Evolutionary conservation across 1,139 yeast genomes (phyloP), one percentile per base, ranked within the genome.

Genomic region (Diutina catenulata): DNA sequence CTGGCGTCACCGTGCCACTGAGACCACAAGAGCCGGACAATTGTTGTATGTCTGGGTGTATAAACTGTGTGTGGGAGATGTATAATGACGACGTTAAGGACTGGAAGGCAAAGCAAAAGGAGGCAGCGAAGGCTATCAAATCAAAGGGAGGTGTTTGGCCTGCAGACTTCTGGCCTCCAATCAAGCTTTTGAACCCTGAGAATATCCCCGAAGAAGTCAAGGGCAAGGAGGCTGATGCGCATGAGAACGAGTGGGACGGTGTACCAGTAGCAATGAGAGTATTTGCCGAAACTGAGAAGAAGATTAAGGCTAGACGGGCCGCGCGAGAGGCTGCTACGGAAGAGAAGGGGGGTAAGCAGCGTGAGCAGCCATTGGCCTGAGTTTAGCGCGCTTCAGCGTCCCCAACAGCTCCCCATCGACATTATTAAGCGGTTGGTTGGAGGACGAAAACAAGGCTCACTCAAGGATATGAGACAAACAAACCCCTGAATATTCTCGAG

Each of bases 41-140:
- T 55, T 91, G 98, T 56, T 91, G 98, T 56, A 87, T 87, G 95
- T 80, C 94, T 45, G 98, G 98, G 2, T 91, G 98, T 56, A 76
- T 86, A 29, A 84, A 88, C 56, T 91, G 98, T 57, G 97, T 91
- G 2, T 91, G 97, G 97, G 96, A 88, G 49, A 61, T 83, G 41
- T 91, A 75, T 55, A 79, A 81, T 47, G 96, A 88, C 40, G 97
- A 91, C 53, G 51, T 88, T 38, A 78, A 76, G 46, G 87, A 86
- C 21, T 91, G 95, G 95, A 74, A 76, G 49, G 53, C 47, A 1
- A 60, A 67, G 48, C 64, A 94, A 25, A 57, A 58, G 37, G 55
- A 64, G 42, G 96, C 95, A 0, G 83, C 80, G 0, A 42, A 56
- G n/a, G 60, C 58, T 18, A 59, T 87, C 36, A 58, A 51, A n/a